Percentiles rank a stretch among this genome's conserved stretches.
Conservation (phyloP, 2,329 filamentous ascomycete species). For the Microcyclospora tardicrescens region DNA sequence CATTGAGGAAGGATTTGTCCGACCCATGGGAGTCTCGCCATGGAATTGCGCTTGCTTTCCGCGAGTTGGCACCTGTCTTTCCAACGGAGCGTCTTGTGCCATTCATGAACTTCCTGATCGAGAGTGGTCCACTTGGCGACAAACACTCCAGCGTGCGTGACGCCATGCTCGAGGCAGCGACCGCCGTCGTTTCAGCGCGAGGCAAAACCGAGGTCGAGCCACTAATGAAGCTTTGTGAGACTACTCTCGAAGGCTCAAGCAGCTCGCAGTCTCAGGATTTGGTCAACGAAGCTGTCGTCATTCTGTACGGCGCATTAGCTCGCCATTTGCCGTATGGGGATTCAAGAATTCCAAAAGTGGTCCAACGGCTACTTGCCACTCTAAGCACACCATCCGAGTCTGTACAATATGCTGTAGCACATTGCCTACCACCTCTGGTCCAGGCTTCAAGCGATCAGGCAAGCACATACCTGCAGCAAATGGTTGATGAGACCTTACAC, state of each 20-base stretch:
- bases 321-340: slow-evolving; percentile 79
- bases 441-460: slow-evolving; percentile 66
- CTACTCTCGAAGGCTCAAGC: slow-evolving; percentile 70
- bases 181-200: slow-evolving; percentile 64
- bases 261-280: slow-evolving; percentile 71
- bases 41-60: slow-evolving; percentile 77
- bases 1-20: slow-evolving; percentile 69
- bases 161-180: slow-evolving; percentile 87
- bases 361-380: slow-evolving; percentile 73
- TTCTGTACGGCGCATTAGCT: slow-evolving; percentile 89
- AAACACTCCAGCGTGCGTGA: slow-evolving; percentile 61
- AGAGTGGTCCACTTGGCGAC: slow-evolving; percentile 77
- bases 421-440: slow-evolving; percentile 85
- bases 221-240: slow-evolving; percentile 85
- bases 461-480: slow-evolving; percentile 63
- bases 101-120: slow-evolving; percentile 76
- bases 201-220: slow-evolving; percentile 74
- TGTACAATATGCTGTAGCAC: slow-evolving; percentile 90
- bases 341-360: slow-evolving; percentile 71
- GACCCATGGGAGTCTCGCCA: slow-evolving; percentile 89
- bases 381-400: slow-evolving; percentile 90
- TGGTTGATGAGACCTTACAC: slow-evolving; percentile 69
- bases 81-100: slow-evolving; percentile 55
- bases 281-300: slow-evolving; percentile 93
- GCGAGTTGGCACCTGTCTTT: slow-evolving; percentile 62